Evolutionary conservation across 2,329 filamentous ascomycete genomes (phyloP).

Genomic region (Didymella pomorum): DNA sequence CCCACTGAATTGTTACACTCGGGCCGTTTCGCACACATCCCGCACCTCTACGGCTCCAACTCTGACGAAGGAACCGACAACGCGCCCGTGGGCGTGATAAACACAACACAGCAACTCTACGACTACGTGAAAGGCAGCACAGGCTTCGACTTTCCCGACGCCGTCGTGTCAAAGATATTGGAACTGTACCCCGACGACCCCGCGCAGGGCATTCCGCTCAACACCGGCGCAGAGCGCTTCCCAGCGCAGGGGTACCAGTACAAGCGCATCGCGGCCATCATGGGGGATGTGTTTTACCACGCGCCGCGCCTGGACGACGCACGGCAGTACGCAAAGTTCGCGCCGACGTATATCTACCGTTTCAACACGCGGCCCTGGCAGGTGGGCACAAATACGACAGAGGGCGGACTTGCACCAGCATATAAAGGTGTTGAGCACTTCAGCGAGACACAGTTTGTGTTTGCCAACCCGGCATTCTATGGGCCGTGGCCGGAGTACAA

Average conservation of each 20-base stretch:
- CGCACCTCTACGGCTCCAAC: slow-evolving; percentile 70
- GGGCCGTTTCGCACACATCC: slow-evolving; percentile 69
- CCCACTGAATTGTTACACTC: slow-evolving; percentile 63
- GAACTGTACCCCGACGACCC: slow-evolving; percentile 48
- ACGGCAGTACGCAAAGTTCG: slow-evolving; percentile 57
- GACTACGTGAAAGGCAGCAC: slow-evolving; percentile 46
- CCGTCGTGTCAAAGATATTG: slow-evolving; percentile 44
- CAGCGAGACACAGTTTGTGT: slow-evolving; percentile 58
- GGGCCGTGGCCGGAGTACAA: slow-evolving; percentile 52
- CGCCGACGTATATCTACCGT: slow-evolving; percentile 66
- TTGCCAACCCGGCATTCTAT: slow-evolving; percentile 53
- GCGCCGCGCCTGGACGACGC: slow-evolving; percentile 58
- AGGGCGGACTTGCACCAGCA: slow-evolving; percentile 54
- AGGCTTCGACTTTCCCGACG: slow-evolving; percentile 43
- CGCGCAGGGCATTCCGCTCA: slow-evolving; percentile 43
- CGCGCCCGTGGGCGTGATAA: slow-evolving; percentile 61
- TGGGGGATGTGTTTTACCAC: slow-evolving; percentile 65
- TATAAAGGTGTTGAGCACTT: slow-evolving; percentile 64
- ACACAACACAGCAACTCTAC: slow-evolving; percentile 62
- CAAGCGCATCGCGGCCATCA: slow-evolving; percentile 61
- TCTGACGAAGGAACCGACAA: slow-evolving; percentile 71
- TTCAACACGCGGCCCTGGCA: slow-evolving; percentile 61
- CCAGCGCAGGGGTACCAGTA: slow-evolving; percentile 55
- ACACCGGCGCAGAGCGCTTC: slow-evolving; percentile 44
- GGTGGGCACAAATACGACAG: slow-evolving; percentile 37